Evolutionary conservation across 192 early-diverging fungal genomes (phyloP).

Genomic region (Allomyces javanicus): DNA sequence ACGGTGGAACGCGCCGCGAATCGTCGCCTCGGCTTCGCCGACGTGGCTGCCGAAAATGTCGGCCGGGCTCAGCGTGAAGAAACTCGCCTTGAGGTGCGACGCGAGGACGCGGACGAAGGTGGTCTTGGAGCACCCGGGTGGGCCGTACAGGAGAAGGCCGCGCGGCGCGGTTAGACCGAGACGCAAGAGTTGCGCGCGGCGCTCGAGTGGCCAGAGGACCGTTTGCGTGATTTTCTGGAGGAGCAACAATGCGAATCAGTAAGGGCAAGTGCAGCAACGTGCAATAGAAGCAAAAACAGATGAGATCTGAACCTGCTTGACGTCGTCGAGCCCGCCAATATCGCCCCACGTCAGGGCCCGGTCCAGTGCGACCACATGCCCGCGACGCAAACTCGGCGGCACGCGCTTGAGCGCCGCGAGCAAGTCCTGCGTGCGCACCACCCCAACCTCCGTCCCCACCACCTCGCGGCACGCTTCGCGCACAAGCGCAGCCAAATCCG

Average conservation of each 20-base stretch:
- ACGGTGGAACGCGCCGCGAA: conserved; percentile 57
- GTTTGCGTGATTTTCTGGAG: conserved; percentile 46
- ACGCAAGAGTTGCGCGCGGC: conserved; percentile 40
- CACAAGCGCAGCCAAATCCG: conserved; percentile 69
- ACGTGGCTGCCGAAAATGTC: conserved; percentile 54
- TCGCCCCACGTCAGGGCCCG: conserved; percentile 49
- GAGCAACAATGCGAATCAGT: no score
- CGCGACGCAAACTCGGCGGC: conserved; percentile 53
- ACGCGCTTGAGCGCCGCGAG: conserved; percentile 34
- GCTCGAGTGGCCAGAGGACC: conserved; percentile 71
- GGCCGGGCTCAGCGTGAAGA: conserved; percentile 30
- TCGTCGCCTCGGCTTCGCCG: conserved; percentile 66
- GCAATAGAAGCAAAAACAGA: no score
- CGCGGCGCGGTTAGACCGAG: conserved; percentile 63
- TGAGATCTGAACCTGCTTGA: conserved; percentile 65
- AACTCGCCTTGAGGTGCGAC: conserved; percentile 1
- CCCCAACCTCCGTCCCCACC: conserved; percentile 5
- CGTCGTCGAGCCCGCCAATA: conserved; percentile 66
- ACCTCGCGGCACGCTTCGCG: conserved; percentile 48
- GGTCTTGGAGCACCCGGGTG: conserved; percentile 96
- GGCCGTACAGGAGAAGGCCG: conserved; percentile 88
- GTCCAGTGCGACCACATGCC: conserved; percentile 37
- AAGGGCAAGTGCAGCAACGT: no score
- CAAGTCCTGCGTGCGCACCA: conserved; percentile 38
- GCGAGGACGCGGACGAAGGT: conserved; percentile 68